phyloP scores from a whole-genome alignment of 2,329 filamentous ascomycete genomes.

The Parafenestella ontariensis region DNA sequence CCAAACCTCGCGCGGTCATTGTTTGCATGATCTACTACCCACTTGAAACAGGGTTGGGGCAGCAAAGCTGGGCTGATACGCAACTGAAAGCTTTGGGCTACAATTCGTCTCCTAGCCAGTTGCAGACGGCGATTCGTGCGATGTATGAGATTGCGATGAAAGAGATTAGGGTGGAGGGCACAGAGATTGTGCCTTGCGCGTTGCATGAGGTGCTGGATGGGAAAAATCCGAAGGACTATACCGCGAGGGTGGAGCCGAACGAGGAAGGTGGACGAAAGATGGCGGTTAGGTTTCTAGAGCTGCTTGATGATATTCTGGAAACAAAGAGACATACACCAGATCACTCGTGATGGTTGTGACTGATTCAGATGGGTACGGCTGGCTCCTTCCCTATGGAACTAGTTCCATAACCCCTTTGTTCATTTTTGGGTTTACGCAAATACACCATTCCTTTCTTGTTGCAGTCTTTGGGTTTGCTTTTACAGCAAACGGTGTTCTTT shows the following conservation, averaged over 20 bases:
- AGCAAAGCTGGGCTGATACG: constrained; percentile 44
- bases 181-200: constrained; percentile 40
- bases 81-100: constrained; percentile 43
- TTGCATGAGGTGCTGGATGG: constrained; percentile 45
- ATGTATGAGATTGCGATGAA: constrained; percentile 42
- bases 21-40: constrained; percentile 51
- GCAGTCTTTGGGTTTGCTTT: no score
- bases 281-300: constrained; percentile 32
- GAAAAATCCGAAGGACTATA: constrained; percentile 37
- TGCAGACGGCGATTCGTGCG: constrained; percentile 44
- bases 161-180: constrained; percentile 37
- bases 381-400: no score
- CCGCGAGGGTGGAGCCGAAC: constrained; percentile 47
- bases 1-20: constrained; percentile 43
- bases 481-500: no score
- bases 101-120: constrained; percentile 32
- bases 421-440: no score
- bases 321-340: no score
- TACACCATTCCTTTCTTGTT: no score
- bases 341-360: no score
- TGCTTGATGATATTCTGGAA: constrained; percentile 15
- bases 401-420: no score
- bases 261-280: constrained; percentile 44
- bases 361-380: no score
- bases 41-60: constrained; percentile 34